These are phyloP conservation scores for Linum usitatissimum DNA, from an alignment of 345 rosid species.

Conservation along the genomic window DNA sequence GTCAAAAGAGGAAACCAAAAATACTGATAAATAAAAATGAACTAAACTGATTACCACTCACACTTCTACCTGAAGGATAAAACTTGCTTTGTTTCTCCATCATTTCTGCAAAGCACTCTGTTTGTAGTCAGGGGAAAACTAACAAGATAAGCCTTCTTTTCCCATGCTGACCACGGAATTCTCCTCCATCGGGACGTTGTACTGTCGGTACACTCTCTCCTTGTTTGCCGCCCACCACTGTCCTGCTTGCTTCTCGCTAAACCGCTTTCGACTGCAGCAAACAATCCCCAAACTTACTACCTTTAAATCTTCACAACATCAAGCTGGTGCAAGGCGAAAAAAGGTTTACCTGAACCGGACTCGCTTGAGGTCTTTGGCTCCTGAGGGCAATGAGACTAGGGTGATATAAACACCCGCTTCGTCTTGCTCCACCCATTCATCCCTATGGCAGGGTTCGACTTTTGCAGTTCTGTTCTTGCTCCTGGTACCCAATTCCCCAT, in stretches of 20 bases:
- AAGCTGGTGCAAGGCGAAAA: too few species aligned
- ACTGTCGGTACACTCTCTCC: slow-evolving; percentile 16
- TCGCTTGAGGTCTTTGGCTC: slow-evolving; percentile 22
- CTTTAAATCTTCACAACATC: too few species aligned
- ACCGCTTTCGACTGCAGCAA: slow-evolving; percentile 17
- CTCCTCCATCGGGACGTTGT: slow-evolving; percentile 11
- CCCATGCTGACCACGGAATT: background rate
- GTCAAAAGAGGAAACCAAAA: too few species aligned
- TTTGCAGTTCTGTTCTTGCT: slow-evolving; percentile 12
- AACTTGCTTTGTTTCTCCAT: too few species aligned
- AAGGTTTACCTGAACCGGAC: slow-evolving; percentile 21
- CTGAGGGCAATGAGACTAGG: slow-evolving; percentile 18
- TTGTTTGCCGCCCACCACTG: slow-evolving; percentile 23
- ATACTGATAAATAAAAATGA: too few species aligned
- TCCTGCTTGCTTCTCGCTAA: slow-evolving; percentile 25
- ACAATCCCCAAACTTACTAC: too few species aligned
- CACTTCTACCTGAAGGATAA: too few species aligned
- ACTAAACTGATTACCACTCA: too few species aligned
- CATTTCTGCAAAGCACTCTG: too few species aligned
- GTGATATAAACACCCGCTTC: slow-evolving; percentile 20
- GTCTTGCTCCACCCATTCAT: slow-evolving; percentile 23
- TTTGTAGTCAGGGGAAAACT: too few species aligned
- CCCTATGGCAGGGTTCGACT: slow-evolving; percentile 15
- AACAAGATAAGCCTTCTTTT: too few species aligned
- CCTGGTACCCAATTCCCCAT: slow-evolving; percentile 7